phyloP scores from a whole-genome alignment of 1,284 basidiomycete genomes.

The Puccinia triticina region DNA sequence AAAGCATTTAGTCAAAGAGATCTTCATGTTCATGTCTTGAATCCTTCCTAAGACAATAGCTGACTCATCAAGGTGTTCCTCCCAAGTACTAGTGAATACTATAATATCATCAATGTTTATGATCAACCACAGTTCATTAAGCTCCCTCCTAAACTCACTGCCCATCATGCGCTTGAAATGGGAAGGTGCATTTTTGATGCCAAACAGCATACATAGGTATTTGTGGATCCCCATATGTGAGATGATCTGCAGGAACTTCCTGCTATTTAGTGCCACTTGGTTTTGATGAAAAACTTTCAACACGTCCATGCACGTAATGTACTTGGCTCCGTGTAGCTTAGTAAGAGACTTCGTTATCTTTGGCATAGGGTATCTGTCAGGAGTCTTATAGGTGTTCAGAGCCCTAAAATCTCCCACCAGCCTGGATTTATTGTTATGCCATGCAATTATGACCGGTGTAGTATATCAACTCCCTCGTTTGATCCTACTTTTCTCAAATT shows the following conservation, averaged over 20 bases:
- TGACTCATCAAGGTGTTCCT: neutral
- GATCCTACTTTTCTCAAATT: neutral
- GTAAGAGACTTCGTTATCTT: neutral
- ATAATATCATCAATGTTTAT: conserved; percentile 39
- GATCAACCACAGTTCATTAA: neutral
- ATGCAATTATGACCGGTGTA: neutral
- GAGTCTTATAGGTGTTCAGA: neutral
- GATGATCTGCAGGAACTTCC: neutral
- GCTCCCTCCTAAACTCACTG: neutral
- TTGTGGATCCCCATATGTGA: neutral
- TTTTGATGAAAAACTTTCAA: conserved; percentile 4
- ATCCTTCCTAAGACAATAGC: conserved; percentile 12
- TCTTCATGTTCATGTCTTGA: conserved; percentile 15
- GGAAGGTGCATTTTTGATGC: conserved; percentile 22
- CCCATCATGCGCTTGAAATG: conserved; percentile 32
- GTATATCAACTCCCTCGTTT: neutral
- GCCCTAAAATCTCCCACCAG: neutral
- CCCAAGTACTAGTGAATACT: neutral
- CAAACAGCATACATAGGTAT: conserved; percentile 22
- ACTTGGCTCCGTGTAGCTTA: neutral
- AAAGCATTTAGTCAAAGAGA: neutral
- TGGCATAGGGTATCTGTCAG: conserved; percentile 12
- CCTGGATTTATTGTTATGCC: conserved; percentile 1
- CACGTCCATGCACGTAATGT: neutral
- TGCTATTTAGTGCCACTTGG: neutral